Evolutionary conservation across 768 basidiomycete species (phyloP), one percentile per base, ranked within the genome.

Genomic region (Guyanaporus albipodus): DNA sequence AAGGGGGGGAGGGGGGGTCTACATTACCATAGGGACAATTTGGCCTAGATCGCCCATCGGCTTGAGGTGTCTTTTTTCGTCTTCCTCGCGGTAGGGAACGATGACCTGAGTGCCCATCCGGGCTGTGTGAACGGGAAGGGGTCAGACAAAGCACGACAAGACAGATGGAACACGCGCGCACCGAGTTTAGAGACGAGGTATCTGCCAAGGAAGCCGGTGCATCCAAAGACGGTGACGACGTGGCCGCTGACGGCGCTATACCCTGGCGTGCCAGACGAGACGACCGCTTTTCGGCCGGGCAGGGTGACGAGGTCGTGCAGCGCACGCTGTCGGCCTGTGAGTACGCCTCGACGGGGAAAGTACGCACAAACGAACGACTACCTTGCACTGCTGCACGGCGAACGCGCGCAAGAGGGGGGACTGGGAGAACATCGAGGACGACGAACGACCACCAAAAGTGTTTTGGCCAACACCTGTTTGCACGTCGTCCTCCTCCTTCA

Each of bases 1-100:
- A n/a, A 38, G 21, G 26, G 23, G 42, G 65, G 72, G n/a, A n/a
- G n/a, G n/a, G n/a, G n/a, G n/a, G n/a, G n/a, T n/a, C n/a, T n/a
- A n/a, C n/a, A 61, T 55, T 61, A 95, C 94, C 87, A 98, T 82
- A 58, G 89, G 82, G 46, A 97, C 88, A 53, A 99, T 87, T 73
- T 95, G 93, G 8, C 96, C 96, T 44, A 98, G 74, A 72, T 99
- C 96, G 34, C 95, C 96, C 83, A 87, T 94, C 11, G 88, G 88
- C 69, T 85, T 87, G 61, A 99, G 73, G 60, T 88, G 80, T 49
- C 95, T 77, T 58, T 86, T 91, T 63, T 92, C 87, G 62, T 98
- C 92, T 62, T 91, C 89, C 54, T 97, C 92, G 35, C 96, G 82
- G 73, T 95, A 97, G 7, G 95, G 95, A 40, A 96, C 76, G 62